These are phyloP conservation scores for Deinandra increscens DNA, from an alignment of 129 eudicot genomes.

Conservation along the genomic window DNA sequence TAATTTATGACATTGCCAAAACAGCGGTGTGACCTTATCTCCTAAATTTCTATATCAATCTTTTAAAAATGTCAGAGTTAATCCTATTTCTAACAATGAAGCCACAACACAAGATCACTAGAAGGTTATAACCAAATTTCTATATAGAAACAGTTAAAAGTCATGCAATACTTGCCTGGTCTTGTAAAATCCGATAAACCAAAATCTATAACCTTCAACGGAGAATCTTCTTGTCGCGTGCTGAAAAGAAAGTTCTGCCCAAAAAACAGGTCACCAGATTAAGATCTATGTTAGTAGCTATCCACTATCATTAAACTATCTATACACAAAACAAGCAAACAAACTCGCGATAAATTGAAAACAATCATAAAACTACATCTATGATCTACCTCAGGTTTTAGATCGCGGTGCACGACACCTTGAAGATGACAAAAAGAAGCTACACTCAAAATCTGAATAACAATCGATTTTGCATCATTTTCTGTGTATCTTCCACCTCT, in stretches of 20 bases:
- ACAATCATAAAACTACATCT: background rate
- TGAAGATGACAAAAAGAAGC: constrained; percentile 75
- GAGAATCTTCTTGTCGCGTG: constrained; percentile 77
- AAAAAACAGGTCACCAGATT: constrained; percentile 17
- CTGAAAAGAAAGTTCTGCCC: constrained; percentile 93
- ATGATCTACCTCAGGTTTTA: constrained; percentile 95
- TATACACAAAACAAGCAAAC: background rate
- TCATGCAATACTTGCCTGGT: constrained; percentile 58
- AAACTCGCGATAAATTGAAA: background rate
- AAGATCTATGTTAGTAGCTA: constrained; percentile 6
- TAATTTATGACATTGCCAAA: background rate
- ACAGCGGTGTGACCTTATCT: background rate
- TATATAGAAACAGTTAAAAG: background rate
- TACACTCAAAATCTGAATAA: constrained; percentile 68
- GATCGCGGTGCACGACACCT: constrained; percentile 98
- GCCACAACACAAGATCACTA: background rate
- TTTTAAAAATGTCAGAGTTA: background rate
- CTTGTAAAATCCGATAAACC: constrained; percentile 88
- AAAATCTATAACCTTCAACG: constrained; percentile 85
- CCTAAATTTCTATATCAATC: background rate
- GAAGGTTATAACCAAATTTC: background rate
- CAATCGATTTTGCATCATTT: constrained; percentile 82
- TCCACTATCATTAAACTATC: background rate
- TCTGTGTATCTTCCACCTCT: constrained; percentile 98
- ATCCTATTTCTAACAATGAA: background rate